Conservation (phyloP, 371 early-diverging fungal species). For the Mucor piriformis region DNA sequence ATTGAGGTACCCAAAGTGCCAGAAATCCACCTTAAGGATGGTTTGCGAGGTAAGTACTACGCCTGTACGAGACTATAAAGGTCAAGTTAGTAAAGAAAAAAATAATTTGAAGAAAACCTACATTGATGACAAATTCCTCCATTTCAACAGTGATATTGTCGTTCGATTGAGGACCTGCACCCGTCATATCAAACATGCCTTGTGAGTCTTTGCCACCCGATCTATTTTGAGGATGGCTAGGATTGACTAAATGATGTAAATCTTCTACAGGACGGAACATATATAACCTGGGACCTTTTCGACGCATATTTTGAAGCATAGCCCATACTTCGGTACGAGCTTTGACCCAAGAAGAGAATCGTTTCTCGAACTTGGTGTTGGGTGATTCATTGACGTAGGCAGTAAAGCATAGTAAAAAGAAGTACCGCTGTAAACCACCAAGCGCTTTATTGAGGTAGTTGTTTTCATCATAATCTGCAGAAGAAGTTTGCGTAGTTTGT, state of each 20-base stretch:
- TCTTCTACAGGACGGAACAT: constrained; percentile 74
- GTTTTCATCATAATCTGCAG: constrained; percentile 37
- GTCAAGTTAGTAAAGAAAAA: background rate
- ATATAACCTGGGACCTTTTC: constrained; percentile 53
- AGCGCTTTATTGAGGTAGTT: constrained; percentile 52
- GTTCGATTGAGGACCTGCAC: constrained; percentile 36
- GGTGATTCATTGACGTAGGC: constrained; percentile 59
- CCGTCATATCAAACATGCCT: constrained; percentile 57
- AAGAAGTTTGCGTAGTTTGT: constrained; percentile 44
- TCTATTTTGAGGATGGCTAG: constrained; percentile 6
- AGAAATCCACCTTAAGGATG: constrained; percentile 76
- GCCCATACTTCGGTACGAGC: constrained; percentile 60
- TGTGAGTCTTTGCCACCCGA: constrained; percentile 9
- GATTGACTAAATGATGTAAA: constrained; percentile 41
- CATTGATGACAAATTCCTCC: constrained; percentile 65
- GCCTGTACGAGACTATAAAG: constrained; percentile 59
- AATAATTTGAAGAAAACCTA: constrained; percentile 20
- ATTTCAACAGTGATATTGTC: constrained; percentile 51
- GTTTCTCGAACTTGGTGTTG: constrained; percentile 39
- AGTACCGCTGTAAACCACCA: constrained; percentile 68
- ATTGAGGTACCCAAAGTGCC: constrained; percentile 44
- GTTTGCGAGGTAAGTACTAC: constrained; percentile 69
- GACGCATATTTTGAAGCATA: constrained; percentile 62
- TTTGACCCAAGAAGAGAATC: constrained; percentile 63
- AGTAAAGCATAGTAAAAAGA: constrained; percentile 65